Conservation (phyloP, 441 rosid genomes). For the Raphanus hybrid region DNA sequence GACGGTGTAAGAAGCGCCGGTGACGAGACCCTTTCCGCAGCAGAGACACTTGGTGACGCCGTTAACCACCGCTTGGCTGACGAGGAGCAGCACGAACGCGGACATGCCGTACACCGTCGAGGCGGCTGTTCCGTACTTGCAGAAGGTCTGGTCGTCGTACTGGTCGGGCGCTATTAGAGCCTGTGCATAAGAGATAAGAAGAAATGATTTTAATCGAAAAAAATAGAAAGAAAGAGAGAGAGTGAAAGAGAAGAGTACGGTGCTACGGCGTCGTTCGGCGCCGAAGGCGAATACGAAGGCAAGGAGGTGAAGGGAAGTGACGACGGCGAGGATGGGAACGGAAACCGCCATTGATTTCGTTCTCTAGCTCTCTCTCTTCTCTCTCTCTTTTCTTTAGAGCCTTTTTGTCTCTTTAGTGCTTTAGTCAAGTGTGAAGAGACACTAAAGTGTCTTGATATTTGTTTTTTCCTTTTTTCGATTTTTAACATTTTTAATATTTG, state of each 20-base stretch:
- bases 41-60: conserved; percentile 90
- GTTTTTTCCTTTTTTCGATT: not conserved
- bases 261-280: conserved; percentile 95
- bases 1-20: conserved; percentile 60
- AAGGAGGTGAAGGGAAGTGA: conserved; percentile 76
- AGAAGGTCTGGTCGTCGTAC: conserved; percentile 82
- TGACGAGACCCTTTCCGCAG: conserved; percentile 75
- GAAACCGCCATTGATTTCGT: conserved; percentile 65
- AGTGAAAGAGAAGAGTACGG: conserved; percentile 43
- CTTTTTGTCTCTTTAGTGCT: conserved; percentile 32
- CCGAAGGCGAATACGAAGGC: conserved; percentile 95
- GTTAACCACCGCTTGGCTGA: conserved; percentile 73
- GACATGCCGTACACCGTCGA: conserved; percentile 82
- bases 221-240: not conserved
- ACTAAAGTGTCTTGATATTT: conserved; percentile 23
- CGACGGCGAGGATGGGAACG: conserved; percentile 56
- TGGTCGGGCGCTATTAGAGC: conserved; percentile 65
- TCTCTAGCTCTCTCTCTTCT: not conserved
- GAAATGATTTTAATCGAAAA: not conserved
- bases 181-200: conserved; percentile 41
- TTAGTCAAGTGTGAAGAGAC: conserved; percentile 32
- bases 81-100: conserved; percentile 74
- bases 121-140: conserved; percentile 74
- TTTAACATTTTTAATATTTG: not conserved
- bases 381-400: not conserved